These are phyloP conservation scores for Ceratobasidium papillatum DNA, from an alignment of 1,284 basidiomycete genomes.

Conservation along the genomic window DNA sequence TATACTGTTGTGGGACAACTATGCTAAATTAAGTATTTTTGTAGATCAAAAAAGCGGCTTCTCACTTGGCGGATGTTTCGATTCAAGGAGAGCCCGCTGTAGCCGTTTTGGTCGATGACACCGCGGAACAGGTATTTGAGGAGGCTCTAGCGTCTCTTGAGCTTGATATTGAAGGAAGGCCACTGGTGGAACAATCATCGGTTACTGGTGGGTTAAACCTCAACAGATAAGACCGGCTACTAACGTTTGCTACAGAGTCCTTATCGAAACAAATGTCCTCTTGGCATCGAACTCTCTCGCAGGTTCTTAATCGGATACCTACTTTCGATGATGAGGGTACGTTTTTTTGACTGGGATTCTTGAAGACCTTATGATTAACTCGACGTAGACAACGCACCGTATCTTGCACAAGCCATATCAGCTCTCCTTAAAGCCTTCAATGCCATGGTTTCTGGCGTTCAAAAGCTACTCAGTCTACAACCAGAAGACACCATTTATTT, in stretches of 20 bases:
- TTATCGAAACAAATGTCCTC: conserved; percentile 25
- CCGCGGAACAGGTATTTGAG: conserved; percentile 25
- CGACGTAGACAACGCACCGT: conserved; percentile 6
- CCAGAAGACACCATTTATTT: conserved; percentile 1
- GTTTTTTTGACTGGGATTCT: neutral
- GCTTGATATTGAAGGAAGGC: conserved; percentile 32
- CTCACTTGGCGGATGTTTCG: conserved; percentile 27
- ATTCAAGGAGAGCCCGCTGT: conserved; percentile 27
- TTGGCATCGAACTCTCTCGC: conserved; percentile 18
- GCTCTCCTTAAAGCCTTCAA: conserved; percentile 32
- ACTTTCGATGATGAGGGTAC: conserved; percentile 38
- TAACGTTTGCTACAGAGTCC: conserved; percentile 10
- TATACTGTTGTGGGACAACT: neutral
- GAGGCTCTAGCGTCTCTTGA: conserved; percentile 29
- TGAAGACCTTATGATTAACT: neutral
- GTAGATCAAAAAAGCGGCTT: conserved; percentile 30
- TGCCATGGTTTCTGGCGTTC: conserved; percentile 11
- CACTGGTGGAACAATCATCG: conserved; percentile 24
- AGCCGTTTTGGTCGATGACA: conserved; percentile 27
- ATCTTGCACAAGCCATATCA: conserved; percentile 25
- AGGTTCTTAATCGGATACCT: conserved; percentile 15
- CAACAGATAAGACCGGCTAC: neutral
- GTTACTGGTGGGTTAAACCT: neutral
- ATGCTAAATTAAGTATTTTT: neutral
- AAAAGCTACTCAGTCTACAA: neutral